Conservation (phyloP, 345 rosid species). For the Gossypium sturtianum region DNA sequence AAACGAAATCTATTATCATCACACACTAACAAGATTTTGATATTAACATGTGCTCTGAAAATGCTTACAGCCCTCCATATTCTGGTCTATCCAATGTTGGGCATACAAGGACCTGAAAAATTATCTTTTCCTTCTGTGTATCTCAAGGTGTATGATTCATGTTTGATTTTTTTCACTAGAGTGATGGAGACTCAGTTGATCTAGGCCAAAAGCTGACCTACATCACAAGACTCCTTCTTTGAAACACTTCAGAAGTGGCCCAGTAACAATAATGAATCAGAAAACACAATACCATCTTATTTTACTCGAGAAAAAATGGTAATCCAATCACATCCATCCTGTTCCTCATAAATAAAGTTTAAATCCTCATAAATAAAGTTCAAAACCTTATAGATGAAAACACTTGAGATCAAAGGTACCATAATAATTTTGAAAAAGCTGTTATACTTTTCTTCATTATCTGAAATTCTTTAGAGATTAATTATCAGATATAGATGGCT, state of each 20-base stretch:
- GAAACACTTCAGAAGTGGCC: constrained; percentile 3
- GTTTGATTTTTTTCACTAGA: not conserved
- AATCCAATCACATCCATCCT: not conserved
- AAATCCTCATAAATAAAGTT: not conserved
- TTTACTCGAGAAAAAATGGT: not conserved
- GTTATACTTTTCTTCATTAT: not conserved
- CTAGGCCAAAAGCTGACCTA: constrained; percentile 6
- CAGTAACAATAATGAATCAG: not conserved
- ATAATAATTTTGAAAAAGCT: constrained; percentile 2
- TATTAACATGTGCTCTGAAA: not conserved
- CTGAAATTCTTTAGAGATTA: not conserved
- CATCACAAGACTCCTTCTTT: not conserved
- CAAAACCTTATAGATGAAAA: not conserved
- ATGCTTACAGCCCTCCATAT: not conserved
- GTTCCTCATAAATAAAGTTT: not conserved
- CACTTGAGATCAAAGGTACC: not conserved
- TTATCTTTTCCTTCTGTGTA: not conserved
- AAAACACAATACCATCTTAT: not conserved
- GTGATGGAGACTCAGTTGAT: constrained; percentile 8
- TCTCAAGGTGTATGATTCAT: not conserved
- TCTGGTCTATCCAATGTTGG: not conserved
- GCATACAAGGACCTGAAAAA: not conserved
- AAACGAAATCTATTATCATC: not conserved
- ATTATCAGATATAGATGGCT: not conserved
- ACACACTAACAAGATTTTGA: not conserved